Evolutionary conservation across 2,329 filamentous ascomycete species (phyloP).

Genomic region (Colletotrichum lupini): DNA sequence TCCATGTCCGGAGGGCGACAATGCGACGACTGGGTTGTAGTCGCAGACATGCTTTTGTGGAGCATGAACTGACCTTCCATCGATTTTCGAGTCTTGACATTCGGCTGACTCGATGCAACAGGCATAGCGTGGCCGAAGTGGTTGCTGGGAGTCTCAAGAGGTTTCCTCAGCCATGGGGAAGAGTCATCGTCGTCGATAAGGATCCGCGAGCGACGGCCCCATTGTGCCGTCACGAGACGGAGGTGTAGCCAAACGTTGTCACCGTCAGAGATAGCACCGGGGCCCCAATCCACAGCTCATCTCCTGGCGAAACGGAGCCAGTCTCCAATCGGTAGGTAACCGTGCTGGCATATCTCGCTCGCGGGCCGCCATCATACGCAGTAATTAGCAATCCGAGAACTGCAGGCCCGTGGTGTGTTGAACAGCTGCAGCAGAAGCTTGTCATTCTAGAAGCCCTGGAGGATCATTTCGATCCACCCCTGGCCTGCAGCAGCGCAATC

Average conservation of each 20-base stretch:
- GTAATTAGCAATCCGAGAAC: background rate
- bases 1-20: constrained; percentile 18
- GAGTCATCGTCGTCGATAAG: constrained; percentile 15
- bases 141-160: background rate
- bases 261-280: constrained; percentile 17
- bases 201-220: constrained; percentile 22
- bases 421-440: background rate
- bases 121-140: constrained; percentile 11
- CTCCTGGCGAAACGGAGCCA: constrained; percentile 34
- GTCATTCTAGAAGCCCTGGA: constrained; percentile 33
- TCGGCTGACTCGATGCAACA: constrained; percentile 28
- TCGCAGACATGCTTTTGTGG: constrained; percentile 13
- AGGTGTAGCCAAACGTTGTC: constrained; percentile 21
- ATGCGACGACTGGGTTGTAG: constrained; percentile 20
- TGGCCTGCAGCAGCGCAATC: constrained; percentile 17
- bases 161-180: background rate
- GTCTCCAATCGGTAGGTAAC: constrained; percentile 32
- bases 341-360: constrained; percentile 17
- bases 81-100: constrained; percentile 5
- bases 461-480: constrained; percentile 14
- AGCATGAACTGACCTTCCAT: constrained; percentile 22
- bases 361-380: background rate
- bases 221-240: constrained; percentile 23
- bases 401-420: background rate
- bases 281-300: constrained; percentile 28